phyloP scores from a whole-genome alignment of 2,329 filamentous ascomycete genomes.

The Curvularia sp. region DNA sequence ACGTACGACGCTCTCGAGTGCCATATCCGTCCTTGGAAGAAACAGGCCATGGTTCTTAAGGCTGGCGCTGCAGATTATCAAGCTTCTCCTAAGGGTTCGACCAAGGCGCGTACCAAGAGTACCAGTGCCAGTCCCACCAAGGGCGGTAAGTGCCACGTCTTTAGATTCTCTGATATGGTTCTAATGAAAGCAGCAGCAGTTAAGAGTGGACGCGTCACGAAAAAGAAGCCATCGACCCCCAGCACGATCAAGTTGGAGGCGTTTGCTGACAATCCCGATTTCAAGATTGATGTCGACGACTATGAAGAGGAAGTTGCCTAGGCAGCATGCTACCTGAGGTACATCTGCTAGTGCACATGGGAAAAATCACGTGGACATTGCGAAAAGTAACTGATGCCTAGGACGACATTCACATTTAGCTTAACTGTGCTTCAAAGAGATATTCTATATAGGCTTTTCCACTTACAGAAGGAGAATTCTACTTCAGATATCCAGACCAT shows the following conservation, averaged over 20 bases:
- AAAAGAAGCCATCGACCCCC: background rate
- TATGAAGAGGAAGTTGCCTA: background rate
- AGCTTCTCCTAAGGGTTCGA: constrained; percentile 9
- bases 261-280: background rate
- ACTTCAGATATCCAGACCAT: too few relatives aligned
- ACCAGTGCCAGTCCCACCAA: background rate
- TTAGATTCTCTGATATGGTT: background rate
- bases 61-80: constrained; percentile 16
- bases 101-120: constrained; percentile 7
- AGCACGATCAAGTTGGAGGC: background rate
- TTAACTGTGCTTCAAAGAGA: background rate
- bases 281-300: background rate
- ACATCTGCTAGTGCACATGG: background rate
- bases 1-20: constrained; percentile 59
- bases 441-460: background rate
- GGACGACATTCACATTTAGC: background rate
- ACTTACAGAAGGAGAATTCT: too few relatives aligned
- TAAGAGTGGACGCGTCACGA: background rate
- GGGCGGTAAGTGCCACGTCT: background rate
- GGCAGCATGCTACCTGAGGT: background rate
- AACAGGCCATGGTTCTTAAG: constrained; percentile 47
- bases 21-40: constrained; percentile 56
- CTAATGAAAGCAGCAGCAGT: background rate
- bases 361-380: background rate
- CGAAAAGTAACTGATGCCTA: background rate